Evolutionary conservation across 768 basidiomycete genomes (phyloP).

Genomic region (Agrocybe praecox): DNA sequence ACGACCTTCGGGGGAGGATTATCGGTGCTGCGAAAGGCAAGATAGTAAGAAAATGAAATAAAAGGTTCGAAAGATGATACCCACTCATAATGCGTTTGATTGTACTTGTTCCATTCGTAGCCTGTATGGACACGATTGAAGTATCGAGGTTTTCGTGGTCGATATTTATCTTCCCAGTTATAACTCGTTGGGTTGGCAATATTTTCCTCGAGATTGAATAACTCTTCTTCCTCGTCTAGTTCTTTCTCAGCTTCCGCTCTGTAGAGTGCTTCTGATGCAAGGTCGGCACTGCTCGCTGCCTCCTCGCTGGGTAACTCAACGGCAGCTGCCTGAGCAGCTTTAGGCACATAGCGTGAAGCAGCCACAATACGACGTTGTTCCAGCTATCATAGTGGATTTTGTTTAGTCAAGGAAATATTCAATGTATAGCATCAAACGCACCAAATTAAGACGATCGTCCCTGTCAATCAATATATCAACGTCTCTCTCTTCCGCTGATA

Average conservation of each 20-base stretch:
- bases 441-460: slow-evolving; percentile 67
- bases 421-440: slow-evolving; percentile 34
- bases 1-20: slow-evolving; percentile 99
- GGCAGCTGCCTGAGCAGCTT: slow-evolving; percentile 59
- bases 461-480: slow-evolving; percentile 74
- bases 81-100: slow-evolving; percentile 99
- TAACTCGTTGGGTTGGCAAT: slow-evolving; percentile 83
- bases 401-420: not conserved
- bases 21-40: slow-evolving; percentile 65
- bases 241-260: slow-evolving; percentile 91
- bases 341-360: slow-evolving; percentile 86
- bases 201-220: slow-evolving; percentile 93
- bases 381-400: slow-evolving; percentile 48
- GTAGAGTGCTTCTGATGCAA: slow-evolving; percentile 89
- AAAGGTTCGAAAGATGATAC: slow-evolving; percentile 37
- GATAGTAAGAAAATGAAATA: no score
- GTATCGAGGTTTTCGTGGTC: slow-evolving; percentile 96
- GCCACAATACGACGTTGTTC: slow-evolving; percentile 81
- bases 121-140: slow-evolving; percentile 99
- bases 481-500: slow-evolving; percentile 78
- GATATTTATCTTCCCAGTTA: slow-evolving; percentile 98
- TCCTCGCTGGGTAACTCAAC: slow-evolving; percentile 61
- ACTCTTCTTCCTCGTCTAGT: slow-evolving; percentile 93
- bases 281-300: slow-evolving; percentile 63
- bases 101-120: slow-evolving; percentile 99